These are phyloP conservation scores for Chlorociboria aeruginascens DNA, from an alignment of 495 filamentous ascomycete species.

Conservation along the genomic window DNA sequence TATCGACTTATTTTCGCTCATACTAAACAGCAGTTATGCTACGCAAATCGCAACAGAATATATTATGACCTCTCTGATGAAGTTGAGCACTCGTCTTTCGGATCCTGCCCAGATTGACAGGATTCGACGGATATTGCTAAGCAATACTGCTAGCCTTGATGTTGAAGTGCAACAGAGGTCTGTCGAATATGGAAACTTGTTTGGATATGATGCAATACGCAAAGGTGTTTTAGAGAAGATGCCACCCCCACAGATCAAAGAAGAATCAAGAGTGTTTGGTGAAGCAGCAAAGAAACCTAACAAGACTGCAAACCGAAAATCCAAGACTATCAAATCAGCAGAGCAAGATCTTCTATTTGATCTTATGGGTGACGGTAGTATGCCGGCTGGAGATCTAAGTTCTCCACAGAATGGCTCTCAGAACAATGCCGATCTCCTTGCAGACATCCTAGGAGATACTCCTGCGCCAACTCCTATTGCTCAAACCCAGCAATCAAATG, in stretches of 20 bases:
- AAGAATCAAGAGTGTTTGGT: conserved; percentile 82
- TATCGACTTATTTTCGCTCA: conserved; percentile 79
- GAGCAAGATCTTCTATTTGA: conserved; percentile 89
- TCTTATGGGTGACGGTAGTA: conserved; percentile 73
- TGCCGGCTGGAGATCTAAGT: conserved; percentile 34
- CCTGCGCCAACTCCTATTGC: conserved; percentile 41
- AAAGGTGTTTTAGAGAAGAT: conserved; percentile 90
- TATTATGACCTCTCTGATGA: conserved; percentile 89
- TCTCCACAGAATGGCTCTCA: conserved; percentile 41
- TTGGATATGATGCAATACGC: conserved; percentile 77
- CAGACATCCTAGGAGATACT: conserved; percentile 65
- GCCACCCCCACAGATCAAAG: conserved; percentile 92
- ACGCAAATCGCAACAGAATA: conserved; percentile 86
- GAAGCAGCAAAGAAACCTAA: conserved; percentile 72
- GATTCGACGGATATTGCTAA: conserved; percentile 62
- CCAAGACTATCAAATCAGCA: conserved; percentile 65
- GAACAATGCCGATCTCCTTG: conserved; percentile 77
- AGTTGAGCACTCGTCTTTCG: conserved; percentile 79
- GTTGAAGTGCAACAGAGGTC: conserved; percentile 93
- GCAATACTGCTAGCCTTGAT: conserved; percentile 70
- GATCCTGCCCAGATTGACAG: conserved; percentile 76
- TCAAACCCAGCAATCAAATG: conserved; percentile 40
- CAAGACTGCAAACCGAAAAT: conserved; percentile 61
- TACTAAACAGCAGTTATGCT: conserved; percentile 86
- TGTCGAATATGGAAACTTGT: conserved; percentile 90